Percentiles rank a stretch among this genome's conserved stretches.
phyloP scores from a whole-genome alignment of 176 grass and related monocot genomes.

The Cenchrus purpureus region DNA sequence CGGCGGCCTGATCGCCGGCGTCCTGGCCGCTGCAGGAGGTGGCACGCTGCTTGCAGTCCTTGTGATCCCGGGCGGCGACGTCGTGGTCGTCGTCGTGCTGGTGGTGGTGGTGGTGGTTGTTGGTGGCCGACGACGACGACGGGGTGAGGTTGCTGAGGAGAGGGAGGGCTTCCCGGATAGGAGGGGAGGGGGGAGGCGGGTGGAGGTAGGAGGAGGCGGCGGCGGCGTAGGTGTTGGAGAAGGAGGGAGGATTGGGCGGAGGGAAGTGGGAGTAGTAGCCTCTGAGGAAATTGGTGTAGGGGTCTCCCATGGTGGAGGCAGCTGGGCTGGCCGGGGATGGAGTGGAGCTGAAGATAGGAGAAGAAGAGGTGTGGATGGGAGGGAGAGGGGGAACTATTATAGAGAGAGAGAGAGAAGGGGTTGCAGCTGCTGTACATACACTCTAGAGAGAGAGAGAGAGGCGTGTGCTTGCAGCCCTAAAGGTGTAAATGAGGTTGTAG shows the following conservation, averaged over 20 bases:
- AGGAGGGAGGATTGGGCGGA: constrained; percentile 13
- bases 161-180: constrained; percentile 72
- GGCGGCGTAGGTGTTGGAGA: constrained; percentile 24
- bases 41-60: background rate
- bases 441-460: constrained; percentile 40
- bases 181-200: constrained; percentile 60
- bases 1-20: constrained; percentile 21
- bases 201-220: constrained; percentile 43
- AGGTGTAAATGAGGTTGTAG: constrained; percentile 58
- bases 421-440: constrained; percentile 1
- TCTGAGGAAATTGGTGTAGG: constrained; percentile 64
- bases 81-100: background rate
- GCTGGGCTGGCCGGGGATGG: background rate
- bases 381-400: constrained; percentile 48
- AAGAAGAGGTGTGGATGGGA: constrained; percentile 42
- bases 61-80: constrained; percentile 4
- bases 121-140: constrained; percentile 8
- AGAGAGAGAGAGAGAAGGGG: constrained; percentile 21
- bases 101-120: background rate
- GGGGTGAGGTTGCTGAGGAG: constrained; percentile 69
- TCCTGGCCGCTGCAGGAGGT: constrained; percentile 29
- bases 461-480: constrained; percentile 59
- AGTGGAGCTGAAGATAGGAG: constrained; percentile 42
- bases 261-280: constrained; percentile 46
- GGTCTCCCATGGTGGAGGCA: constrained; percentile 56